A percentile compares a stretch with the other conserved stretches of the same genome.
These are phyloP conservation scores for Trichoderma orchidacearum DNA, from an alignment of 495 filamentous ascomycete species.

Conservation along the genomic window DNA sequence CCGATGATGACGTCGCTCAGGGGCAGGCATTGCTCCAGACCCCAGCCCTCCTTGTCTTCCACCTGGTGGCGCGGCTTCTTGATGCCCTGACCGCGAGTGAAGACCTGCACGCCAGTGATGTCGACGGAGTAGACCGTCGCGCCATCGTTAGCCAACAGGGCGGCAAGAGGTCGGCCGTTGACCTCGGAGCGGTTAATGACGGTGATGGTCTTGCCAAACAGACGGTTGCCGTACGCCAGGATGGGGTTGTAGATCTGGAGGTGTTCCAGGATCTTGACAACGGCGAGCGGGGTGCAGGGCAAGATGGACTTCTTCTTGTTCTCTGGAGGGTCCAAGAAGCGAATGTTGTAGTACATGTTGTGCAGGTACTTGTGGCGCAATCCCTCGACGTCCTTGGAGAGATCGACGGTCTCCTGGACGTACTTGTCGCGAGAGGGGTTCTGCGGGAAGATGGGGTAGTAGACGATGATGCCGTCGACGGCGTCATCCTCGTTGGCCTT, in stretches of 20 bases:
- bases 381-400: conserved; percentile 89
- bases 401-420: conserved; percentile 84
- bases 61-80: conserved; percentile 73
- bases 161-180: conserved; percentile 86
- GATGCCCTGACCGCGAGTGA: conserved; percentile 75
- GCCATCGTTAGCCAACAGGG: conserved; percentile 89
- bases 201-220: conserved; percentile 84
- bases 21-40: conserved; percentile 64
- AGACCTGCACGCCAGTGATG: conserved; percentile 81
- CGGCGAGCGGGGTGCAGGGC: conserved; percentile 87
- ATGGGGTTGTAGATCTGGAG: conserved; percentile 95
- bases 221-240: conserved; percentile 79
- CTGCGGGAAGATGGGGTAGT: conserved; percentile 82
- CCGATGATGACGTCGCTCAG: conserved; percentile 88
- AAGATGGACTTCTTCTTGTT: conserved; percentile 80
- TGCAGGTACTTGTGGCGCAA: conserved; percentile 87
- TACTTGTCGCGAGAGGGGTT: conserved; percentile 77
- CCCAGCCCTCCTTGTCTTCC: conserved; percentile 59
- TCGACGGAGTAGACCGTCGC: conserved; percentile 92
- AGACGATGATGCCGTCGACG: conserved; percentile 92
- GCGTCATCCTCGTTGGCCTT: conserved; percentile 62
- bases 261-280: conserved; percentile 93
- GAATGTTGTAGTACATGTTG: conserved; percentile 99
- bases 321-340: conserved; percentile 67
- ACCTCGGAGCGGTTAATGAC: conserved; percentile 94